Base-by-base conservation (phyloP, 495 filamentous ascomycete genomes). In the Aspergillus incahuasiensis region DNA sequence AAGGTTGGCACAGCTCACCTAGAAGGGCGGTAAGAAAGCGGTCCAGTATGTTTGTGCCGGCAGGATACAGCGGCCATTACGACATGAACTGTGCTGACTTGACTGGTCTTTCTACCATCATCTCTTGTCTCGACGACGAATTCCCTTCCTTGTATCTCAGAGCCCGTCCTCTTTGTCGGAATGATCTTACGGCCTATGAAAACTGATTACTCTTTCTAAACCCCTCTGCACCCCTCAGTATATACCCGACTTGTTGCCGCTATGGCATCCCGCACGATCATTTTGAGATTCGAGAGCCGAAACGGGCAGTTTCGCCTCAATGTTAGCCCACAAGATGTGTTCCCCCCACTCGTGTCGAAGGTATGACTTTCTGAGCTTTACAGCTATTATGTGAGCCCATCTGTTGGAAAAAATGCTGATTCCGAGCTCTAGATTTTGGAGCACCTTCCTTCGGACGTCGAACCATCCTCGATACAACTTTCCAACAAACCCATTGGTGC, bases 401-500 rank as follows among this genome's bases (percentile, higher is more conserved):
- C 12, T 15, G 32, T 35, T 2, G 4, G 32, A 35, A 39, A 39
- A 3, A 12, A 7, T 25, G 22, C 48, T 40, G 19, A 50, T 6
- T 41, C 11, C 18, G 19, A 39, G n/a, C 18, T 30, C 9, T 46
- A 86, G 82, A 78, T 90, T 40, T 61, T 81, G 5, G 83, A 86
- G 57, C 76, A 84, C 52, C 76, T 89, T 4, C 86, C 86, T 18
- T 73, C 79, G 63, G 85, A 86, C 49, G 79, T 88, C 60, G 86
- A 95, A 59, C 80, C 89, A 7, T 78, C 81, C 45, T 88, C 85
- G 44, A 84, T 97, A 49, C 79, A 79, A 56, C 78, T 97, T 59
- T 94, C 91, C 16, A 94, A 94, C 69, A 81, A 82, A 48, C 90
- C 88, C 2, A 84, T 82, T 46, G 87, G 85, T 46, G 83, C 80